Percentiles rank a stretch among this genome's conserved stretches.
Evolutionary conservation across 345 rosid genomes (phyloP).

Genomic region (Brassica incana): DNA sequence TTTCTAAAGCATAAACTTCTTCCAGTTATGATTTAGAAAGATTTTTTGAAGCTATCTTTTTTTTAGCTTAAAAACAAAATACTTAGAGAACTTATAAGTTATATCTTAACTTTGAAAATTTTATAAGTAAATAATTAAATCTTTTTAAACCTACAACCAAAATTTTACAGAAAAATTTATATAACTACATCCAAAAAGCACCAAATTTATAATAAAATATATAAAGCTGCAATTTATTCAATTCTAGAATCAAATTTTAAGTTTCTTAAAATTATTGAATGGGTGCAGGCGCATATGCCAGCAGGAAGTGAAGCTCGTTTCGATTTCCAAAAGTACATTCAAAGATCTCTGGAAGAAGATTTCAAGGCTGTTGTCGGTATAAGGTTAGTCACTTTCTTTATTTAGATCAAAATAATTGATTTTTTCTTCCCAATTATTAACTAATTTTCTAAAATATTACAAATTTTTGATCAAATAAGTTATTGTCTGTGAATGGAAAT

Average conservation of each 20-base stretch:
- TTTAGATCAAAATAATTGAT: not conserved
- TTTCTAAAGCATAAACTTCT: not conserved
- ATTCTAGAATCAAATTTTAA: not conserved
- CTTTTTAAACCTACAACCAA: not conserved
- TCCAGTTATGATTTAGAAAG: not conserved
- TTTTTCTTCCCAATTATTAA: not conserved
- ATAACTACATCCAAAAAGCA: not conserved
- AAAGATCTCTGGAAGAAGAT: constrained; percentile 84
- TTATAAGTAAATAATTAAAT: no score
- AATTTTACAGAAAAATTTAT: not conserved
- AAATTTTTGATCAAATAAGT: not conserved
- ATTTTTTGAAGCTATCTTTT: not conserved
- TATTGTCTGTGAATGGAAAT: constrained; percentile 24
- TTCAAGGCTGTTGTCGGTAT: constrained; percentile 92
- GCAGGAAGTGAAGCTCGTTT: constrained; percentile 68
- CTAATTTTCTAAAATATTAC: not conserved
- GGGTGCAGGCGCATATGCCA: constrained; percentile 83
- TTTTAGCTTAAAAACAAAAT: no score
- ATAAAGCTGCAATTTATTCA: not conserved
- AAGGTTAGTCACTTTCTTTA: constrained; percentile 43
- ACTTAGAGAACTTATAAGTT: no score
- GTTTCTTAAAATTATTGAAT: not conserved
- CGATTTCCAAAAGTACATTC: constrained; percentile 79
- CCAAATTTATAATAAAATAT: no score
- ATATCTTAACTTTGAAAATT: no score